A percentile compares a stretch with the other conserved stretches of the same genome.
Evolutionary conservation across 1,284 basidiomycete species (phyloP).

Genomic region (Stygiomarasmius scandens): DNA sequence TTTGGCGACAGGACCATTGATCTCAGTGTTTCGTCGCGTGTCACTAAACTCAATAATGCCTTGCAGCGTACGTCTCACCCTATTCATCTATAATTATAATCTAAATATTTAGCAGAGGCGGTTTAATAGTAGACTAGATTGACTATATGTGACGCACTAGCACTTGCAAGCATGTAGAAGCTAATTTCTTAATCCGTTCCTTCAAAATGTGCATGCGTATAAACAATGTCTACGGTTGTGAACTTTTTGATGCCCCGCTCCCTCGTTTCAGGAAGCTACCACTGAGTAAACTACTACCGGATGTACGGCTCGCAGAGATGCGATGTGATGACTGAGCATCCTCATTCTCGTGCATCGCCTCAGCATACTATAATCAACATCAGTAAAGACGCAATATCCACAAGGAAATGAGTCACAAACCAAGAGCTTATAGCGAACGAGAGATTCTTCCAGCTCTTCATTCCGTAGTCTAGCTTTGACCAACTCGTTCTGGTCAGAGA

Average conservation of each 20-base stretch:
- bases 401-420: conserved; percentile 42
- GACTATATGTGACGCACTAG: too few species aligned
- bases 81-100: conserved; percentile 9
- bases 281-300: background rate
- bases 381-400: conserved; percentile 4
- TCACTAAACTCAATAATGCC: conserved; percentile 92
- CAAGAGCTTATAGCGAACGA: conserved; percentile 91
- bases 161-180: too few species aligned
- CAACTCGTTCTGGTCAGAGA: conserved; percentile 72
- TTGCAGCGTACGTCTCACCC: conserved; percentile 63
- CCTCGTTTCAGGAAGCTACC: conserved; percentile 12
- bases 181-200: too few species aligned
- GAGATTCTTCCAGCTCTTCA: conserved; percentile 88
- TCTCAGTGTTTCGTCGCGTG: conserved; percentile 89
- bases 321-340: conserved; percentile 77
- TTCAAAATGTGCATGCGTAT: too few species aligned
- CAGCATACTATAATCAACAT: conserved; percentile 68
- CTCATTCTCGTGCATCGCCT: conserved; percentile 84
- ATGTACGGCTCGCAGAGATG: conserved; percentile 42
- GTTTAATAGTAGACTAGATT: conserved; percentile 22
- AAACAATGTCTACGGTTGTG: background rate
- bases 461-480: conserved; percentile 85
- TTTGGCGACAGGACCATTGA: conserved; percentile 99
- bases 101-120: conserved; percentile 27
- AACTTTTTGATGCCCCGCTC: conserved; percentile 13